These are phyloP conservation scores for Quercus cerris DNA, from an alignment of 306 rosid species.

Conservation along the genomic window DNA sequence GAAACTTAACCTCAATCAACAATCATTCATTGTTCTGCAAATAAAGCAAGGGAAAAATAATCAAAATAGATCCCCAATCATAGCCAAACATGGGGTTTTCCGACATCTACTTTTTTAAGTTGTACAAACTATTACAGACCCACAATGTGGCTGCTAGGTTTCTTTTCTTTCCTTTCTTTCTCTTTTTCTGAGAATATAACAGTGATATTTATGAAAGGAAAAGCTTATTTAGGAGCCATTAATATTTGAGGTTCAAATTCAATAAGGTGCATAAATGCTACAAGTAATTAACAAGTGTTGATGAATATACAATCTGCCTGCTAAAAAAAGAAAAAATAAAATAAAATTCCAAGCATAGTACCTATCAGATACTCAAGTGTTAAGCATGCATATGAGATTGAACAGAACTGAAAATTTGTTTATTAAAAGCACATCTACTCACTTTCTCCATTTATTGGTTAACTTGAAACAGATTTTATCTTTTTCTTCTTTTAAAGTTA, in stretches of 20 bases:
- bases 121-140: not conserved
- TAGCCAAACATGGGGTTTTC: not conserved
- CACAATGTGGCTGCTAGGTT: not conserved
- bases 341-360: not conserved
- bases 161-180: not conserved
- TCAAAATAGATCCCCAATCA: not conserved
- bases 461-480: not conserved
- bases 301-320: no score
- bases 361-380: not conserved
- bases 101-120: not conserved
- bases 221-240: not conserved
- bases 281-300: not conserved
- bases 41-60: not conserved
- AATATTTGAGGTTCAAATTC: not conserved
- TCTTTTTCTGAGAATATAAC: not conserved
- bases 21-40: not conserved
- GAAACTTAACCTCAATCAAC: not conserved
- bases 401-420: not conserved
- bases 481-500: no score
- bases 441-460: not conserved
- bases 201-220: not conserved
- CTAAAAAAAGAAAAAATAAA: not conserved
- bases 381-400: not conserved
- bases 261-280: not conserved
- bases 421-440: not conserved